Base-by-base conservation (phyloP, 75 land plant species). In the Isoetes taiwanensis region DNA sequence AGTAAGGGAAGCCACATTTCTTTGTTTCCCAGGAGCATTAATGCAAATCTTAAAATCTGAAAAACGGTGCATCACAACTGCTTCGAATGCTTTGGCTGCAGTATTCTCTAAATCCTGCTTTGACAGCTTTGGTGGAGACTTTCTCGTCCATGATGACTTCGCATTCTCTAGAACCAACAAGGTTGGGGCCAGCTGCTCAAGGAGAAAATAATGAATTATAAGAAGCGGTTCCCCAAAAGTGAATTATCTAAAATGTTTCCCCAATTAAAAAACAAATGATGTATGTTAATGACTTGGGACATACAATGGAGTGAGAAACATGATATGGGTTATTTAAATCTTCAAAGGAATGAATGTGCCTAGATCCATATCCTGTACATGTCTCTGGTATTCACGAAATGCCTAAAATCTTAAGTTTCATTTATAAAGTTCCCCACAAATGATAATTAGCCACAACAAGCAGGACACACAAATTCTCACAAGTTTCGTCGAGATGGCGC, bases 61-160 rank as follows among this genome's bases (percentile, higher is more conserved):
- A 23, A 81, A 53, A 26, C 68, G 64, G 38, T 67, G 78, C 76
- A 88, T 8, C 0, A 76, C 71, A 5, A 88, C 95, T 62, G 76
- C 79, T 30, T 81, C 65, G 62, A 88, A 88, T 24, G 85, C 75
- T 72, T 64, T 76, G 12, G 83, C 78, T 33, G 84, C 76, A 58
- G 79, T 76, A 37, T 74, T 68, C 48, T 38, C 74, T 14, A 75
- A 75, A 0, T 59, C 9, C 32, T 48, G 35, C 12, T 56, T 32
- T 1, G 67, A 30, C 6, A 66, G 56, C 24, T 73, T 34, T 63
- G 75, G 73, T 30, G 66, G 41, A 24, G 25, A 17, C 12, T 71
- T 55, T 29, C 61, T 76, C 5, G 30, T 64, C 54, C 54, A 63
- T 34, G 70, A 65, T 42, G 69, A 61, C 43, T 28, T 70, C 3